Percentiles rank a stretch among this genome's conserved stretches.
phyloP scores from a whole-genome alignment of 2,329 filamentous ascomycete species.

The Epichloe hybrida region DNA sequence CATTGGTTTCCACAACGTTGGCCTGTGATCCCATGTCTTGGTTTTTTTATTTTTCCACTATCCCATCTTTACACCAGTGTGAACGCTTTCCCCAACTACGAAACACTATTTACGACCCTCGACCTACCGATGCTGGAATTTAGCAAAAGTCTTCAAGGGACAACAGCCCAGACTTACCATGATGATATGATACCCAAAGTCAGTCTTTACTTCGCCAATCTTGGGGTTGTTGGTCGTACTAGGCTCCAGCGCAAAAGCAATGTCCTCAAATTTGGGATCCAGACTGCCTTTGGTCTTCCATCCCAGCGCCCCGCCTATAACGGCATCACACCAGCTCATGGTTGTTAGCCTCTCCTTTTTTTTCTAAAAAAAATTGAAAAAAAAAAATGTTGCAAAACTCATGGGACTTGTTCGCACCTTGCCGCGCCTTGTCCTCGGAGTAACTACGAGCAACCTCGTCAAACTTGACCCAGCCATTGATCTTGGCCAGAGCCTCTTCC shows the following conservation, averaged over 20 bases:
- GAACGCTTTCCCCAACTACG: too few relatives aligned
- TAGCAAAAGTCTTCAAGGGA: not conserved
- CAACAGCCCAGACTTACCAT: conserved; percentile 40
- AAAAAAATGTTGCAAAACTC: too few relatives aligned
- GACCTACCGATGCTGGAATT: conserved; percentile 15
- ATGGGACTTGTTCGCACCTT: conserved; percentile 28
- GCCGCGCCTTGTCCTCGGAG: conserved; percentile 64
- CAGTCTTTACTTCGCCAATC: conserved; percentile 58
- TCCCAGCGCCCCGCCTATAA: conserved; percentile 52
- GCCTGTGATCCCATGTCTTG: not conserved
- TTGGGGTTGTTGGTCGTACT: conserved; percentile 53
- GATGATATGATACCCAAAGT: conserved; percentile 66
- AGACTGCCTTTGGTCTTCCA: conserved; percentile 59
- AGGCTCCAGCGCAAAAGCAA: conserved; percentile 54
- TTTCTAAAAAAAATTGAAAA: not conserved
- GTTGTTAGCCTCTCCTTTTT: not conserved
- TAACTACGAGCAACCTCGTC: conserved; percentile 60
- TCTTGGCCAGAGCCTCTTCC: conserved; percentile 58
- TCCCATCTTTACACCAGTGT: too few relatives aligned
- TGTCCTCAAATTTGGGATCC: conserved; percentile 56
- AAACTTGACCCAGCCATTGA: conserved; percentile 55
- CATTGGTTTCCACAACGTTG: not conserved
- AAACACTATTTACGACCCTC: conserved; percentile 26
- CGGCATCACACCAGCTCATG: too few relatives aligned
- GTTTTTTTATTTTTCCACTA: too few relatives aligned